Base-by-base conservation (phyloP, 805 yeast species). In the Metschnikowia henanensis region DNA sequence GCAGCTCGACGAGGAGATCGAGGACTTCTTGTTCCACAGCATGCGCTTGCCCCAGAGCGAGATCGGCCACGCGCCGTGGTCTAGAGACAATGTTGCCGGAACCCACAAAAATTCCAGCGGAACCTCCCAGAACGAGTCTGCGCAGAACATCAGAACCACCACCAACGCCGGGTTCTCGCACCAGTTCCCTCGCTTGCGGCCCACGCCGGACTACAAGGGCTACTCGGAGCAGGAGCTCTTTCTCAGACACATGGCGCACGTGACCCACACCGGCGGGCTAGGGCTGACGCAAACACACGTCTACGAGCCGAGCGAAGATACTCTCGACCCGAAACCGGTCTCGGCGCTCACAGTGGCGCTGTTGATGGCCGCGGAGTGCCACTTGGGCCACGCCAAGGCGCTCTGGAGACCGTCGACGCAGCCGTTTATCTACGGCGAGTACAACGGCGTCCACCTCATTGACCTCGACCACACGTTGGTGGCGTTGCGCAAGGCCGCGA, bases 281-380 rank as follows among this genome's bases (percentile, higher is more conserved):
- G 97, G 97, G 0, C 81, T 95, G 1, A 60, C 68, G 13, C 56
- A 87, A n/a, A 63, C 69, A 42, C 73, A 80, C 46, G 82, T 86
- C 6, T 89, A 87, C 60, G 65, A 68, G 41, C 95, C 96, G 15
- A 81, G 83, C 58, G 72, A 76, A 48, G 86, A 86, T 47, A 70
- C 83, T 23, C 70, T 72, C 35, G 66, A 72, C 19, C 96, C 96
- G 15, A 69, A 77, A 28, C 55, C 71, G 12, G 70, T 80, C 18
- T 65, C 75, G 18, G 79, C 86, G 44, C 61, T 87, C 10, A 75
- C 92, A 2, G 71, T 90, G 29, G 71, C 88, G 23, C 81, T 81
- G 45, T 73, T 94, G 41, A 63, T 92, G 64, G 92, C 97, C 3
- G 88, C 97, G 0, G 97, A 97, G 40, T 92, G 92, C 35, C 99